Evolutionary conservation across 352 stramenopile species (phyloP), one percentile per base, ranked within the genome.

Genomic region (Blastocystis sp.): DNA sequence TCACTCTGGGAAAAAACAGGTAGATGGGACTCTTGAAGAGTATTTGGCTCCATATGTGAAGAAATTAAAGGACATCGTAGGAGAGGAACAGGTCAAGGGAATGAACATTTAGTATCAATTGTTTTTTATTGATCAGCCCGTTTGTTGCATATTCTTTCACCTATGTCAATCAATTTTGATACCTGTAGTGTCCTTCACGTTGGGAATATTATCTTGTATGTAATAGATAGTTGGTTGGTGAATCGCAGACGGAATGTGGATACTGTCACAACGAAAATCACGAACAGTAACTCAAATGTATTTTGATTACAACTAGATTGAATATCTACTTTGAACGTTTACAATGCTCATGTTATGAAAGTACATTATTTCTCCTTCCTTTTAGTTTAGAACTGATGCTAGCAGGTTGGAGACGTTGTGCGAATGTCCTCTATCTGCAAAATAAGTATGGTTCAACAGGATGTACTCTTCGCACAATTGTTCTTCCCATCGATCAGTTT

Each of bases 401-500:
- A 5, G 30, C 3, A 19, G 70, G 70, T 19, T 81, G 70, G 70
- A 81, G 53, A 0, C 44, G 70, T 4, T 60, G 70, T 24, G 70
- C 0, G 3, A 37, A 56, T 42, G 4, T 81, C 7, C 22, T 81
- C 3, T 64, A 81, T 37, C 60, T 48, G 15, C 42, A 64, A n/a
- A 6, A 48, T 3, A 37, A 19, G 5, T 11, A 54, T 59, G 54
- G 54, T 6, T 22, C 15, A 13, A 22, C 33, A 22, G 15, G 48
- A 33, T 81, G 70, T 27, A 64, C 44, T 81, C 13, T 27, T 13
- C 44, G 70, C 17, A 81, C 48, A 6, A 37, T 81, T 48, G 11
- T 81, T 30, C 40, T 44, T 7, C 70, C 48, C 7, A 56, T 81
- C 6, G 44, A 81, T n/a, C 19, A 81, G 4, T 81, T 81, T 64